Percentiles rank a stretch among this genome's conserved stretches.
Evolutionary conservation across 2,329 filamentous ascomycete species (phyloP).

Genomic region (Rutstroemia sp.): DNA sequence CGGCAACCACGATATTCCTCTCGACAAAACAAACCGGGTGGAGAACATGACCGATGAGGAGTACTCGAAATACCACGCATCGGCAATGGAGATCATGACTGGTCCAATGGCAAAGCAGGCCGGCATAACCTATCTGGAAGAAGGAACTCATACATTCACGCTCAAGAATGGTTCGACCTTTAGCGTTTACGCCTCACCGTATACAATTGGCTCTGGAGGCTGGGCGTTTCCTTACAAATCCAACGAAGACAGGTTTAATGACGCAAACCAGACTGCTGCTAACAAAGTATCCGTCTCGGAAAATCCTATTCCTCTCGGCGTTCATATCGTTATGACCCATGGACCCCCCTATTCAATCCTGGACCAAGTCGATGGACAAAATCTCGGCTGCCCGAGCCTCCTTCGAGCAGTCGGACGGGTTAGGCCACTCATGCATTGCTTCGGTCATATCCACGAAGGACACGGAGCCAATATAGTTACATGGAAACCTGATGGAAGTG

Average conservation of each 20-base stretch:
- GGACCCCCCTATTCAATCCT: constrained; percentile 30
- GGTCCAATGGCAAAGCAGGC: constrained; percentile 6
- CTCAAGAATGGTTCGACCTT: constrained; percentile 18
- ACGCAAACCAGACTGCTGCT: neutral
- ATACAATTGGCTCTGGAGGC: constrained; percentile 13
- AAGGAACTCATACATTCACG: constrained; percentile 17
- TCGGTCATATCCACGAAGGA: constrained; percentile 51
- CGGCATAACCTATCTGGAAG: constrained; percentile 16
- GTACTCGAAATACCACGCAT: constrained; percentile 2
- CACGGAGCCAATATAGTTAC: constrained; percentile 48
- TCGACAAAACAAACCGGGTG: neutral
- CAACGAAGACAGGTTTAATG: constrained; percentile 17
- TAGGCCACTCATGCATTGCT: constrained; percentile 45
- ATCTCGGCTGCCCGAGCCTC: constrained; percentile 40
- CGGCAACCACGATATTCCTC: constrained; percentile 50
- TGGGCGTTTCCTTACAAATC: constrained; percentile 20
- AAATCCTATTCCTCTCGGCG: constrained; percentile 14
- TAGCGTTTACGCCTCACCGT: constrained; percentile 21
- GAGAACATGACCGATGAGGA: constrained; percentile 9
- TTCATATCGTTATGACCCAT: constrained; percentile 36
- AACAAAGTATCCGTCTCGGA: constrained; percentile 7
- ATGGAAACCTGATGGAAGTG: constrained; percentile 36
- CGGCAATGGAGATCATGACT: constrained; percentile 7
- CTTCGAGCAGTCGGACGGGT: constrained; percentile 38
- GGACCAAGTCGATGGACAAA: constrained; percentile 21